Conservation (phyloP, 2,329 filamentous ascomycete species). For the Lachnellula cervina region DNA sequence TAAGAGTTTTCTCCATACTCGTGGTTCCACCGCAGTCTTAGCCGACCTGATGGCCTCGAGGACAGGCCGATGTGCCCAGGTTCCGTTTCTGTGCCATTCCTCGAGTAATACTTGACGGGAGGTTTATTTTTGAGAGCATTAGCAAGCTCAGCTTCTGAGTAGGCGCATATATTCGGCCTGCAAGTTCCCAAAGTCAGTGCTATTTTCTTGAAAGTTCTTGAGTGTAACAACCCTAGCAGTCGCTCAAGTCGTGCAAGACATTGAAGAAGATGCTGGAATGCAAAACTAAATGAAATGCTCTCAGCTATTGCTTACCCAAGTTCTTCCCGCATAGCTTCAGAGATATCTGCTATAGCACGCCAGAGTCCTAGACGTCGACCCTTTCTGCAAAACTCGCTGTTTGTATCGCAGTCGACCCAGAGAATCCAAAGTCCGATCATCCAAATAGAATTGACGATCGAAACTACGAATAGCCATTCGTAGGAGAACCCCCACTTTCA, state of each 20-base stretch:
- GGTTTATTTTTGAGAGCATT: constrained; percentile 7
- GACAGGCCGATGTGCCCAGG: constrained; percentile 14
- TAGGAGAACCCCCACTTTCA: constrained; percentile 14
- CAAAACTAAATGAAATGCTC: no score
- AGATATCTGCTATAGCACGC: constrained; percentile 13
- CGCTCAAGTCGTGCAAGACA: no score
- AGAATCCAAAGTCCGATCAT: constrained; percentile 12
- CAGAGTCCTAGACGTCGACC: constrained; percentile 9
- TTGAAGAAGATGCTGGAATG: no score
- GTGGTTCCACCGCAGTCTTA: constrained; percentile 7
- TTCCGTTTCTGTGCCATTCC: not conserved
- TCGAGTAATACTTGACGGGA: constrained; percentile 11
- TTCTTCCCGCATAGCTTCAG: constrained; percentile 14
- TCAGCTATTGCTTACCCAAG: not conserved
- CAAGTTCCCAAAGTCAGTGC: no score
- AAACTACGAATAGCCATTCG: constrained; percentile 11
- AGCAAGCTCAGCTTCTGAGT: constrained; percentile 11
- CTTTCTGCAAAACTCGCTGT: constrained; percentile 15
- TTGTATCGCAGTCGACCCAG: constrained; percentile 13
- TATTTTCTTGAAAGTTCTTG: no score
- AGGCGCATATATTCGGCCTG: constrained; percentile 7
- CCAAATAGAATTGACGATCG: constrained; percentile 6
- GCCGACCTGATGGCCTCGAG: constrained; percentile 2
- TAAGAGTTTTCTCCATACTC: constrained; percentile 2
- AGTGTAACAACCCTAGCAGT: no score